Base-by-base conservation (phyloP, 208 protist genomes). In the Leishmania tarentolae region DNA sequence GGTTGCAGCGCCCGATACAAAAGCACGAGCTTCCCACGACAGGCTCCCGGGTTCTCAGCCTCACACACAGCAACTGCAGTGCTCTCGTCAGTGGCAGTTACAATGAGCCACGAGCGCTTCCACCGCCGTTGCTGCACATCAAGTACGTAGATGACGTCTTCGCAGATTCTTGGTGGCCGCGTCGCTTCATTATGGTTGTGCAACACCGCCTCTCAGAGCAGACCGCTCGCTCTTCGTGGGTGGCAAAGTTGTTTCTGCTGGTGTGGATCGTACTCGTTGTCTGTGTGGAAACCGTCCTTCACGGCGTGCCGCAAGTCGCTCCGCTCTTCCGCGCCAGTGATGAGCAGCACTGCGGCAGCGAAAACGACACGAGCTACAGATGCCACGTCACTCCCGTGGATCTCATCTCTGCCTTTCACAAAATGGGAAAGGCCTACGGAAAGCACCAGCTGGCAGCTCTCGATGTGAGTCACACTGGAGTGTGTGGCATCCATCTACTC, bases 401-500 rank as follows among this genome's bases (percentile, higher is more conserved):
- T 57, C 77, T 85, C 44, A 31, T 79, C 17, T 53, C 77, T 3
- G 70, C 61, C 37, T 85, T 85, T 35, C n/a, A 68, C 40, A 63
- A 66, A n/a, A 46, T 85, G 24, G 82, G 82, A 24, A 69, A 65
- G 72, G 46, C 46, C 19, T 85, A 85, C 35, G 82, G 82, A 44
- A 35, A 3, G 11, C 19, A 71, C 11, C 81, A 86, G 66, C 37
- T 93, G n/a, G 68, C 77, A 11, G 71, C 86, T 13, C 83, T 93
- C 31, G 86, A 90, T 53, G 79, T 86, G 47, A 88, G 86, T 82
- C 88, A 90, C 83, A 93, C 90, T 4, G 82, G 82, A 50, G 68
- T 90, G 24, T 81, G 82, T 37, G 90, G 86, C 37, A 66, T 73
- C 17, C 86, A 93, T 31, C 80, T 93, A 59, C 85, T 93, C 46